phyloP scores from a whole-genome alignment of 257 asterid genomes.

The Leptodermis oblonga region DNA sequence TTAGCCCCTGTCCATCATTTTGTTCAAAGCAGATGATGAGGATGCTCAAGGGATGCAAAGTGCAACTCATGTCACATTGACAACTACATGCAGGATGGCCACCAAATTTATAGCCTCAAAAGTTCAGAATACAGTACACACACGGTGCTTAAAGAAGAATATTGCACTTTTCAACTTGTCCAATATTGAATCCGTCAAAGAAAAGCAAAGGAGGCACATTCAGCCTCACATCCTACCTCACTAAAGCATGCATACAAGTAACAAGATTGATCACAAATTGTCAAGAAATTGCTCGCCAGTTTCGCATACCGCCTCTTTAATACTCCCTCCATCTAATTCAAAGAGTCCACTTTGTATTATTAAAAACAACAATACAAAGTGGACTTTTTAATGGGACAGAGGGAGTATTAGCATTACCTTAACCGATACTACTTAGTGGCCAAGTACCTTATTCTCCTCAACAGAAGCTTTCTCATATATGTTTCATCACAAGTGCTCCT shows the following conservation, averaged over 20 bases:
- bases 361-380: too few relatives aligned
- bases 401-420: not conserved
- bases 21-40: not conserved
- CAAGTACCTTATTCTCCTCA: conserved; percentile 2
- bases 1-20: conserved; percentile 3
- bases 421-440: not conserved
- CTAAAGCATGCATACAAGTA: conserved; percentile 11
- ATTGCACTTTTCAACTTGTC: conserved; percentile 14
- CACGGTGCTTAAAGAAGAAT: conserved; percentile 6
- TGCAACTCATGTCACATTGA: not conserved
- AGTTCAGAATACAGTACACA: not conserved
- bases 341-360: too few relatives aligned
- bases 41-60: not conserved
- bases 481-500: not conserved
- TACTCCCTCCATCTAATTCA: too few relatives aligned
- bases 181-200: conserved; percentile 3
- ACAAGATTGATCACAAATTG: not conserved
- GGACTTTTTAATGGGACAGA: too few relatives aligned
- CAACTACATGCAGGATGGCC: not conserved
- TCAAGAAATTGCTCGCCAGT: conserved; percentile 1
- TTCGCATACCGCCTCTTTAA: not conserved
- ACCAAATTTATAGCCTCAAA: not conserved
- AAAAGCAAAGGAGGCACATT: conserved; percentile 6
- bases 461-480: not conserved
- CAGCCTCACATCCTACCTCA: conserved; percentile 6